These are phyloP conservation scores for Boletus rubescentipes DNA, from an alignment of 768 basidiomycete genomes.

Conservation along the genomic window DNA sequence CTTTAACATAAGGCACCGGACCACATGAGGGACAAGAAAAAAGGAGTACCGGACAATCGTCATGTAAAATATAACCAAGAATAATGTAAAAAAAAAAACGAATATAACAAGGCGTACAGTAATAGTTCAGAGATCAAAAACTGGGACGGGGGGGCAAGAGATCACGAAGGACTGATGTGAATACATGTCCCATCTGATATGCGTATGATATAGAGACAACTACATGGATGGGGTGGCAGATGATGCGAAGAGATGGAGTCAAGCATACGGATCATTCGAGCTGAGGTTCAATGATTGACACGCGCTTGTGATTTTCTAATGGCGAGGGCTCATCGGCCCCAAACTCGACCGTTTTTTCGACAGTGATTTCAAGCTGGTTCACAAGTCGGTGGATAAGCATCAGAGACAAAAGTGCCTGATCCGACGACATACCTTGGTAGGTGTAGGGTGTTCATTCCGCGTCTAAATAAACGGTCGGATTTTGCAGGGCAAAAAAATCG, in stretches of 20 bases:
- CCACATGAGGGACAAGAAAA: too few relatives aligned
- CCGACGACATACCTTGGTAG: slow-evolving; percentile 20
- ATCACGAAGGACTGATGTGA: too few relatives aligned
- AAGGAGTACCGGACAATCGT: too few relatives aligned
- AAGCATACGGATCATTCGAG: background rate
- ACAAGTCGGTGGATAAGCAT: background rate
- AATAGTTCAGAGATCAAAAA: too few relatives aligned
- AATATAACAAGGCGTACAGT: too few relatives aligned
- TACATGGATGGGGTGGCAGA: background rate
- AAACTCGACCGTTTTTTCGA: slow-evolving; percentile 30
- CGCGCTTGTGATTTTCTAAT: background rate
- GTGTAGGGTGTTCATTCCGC: slow-evolving; percentile 7
- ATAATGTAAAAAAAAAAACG: too few relatives aligned
- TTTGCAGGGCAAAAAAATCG: background rate
- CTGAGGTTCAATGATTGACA: slow-evolving; percentile 10
- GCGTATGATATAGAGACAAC: too few relatives aligned
- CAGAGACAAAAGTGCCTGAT: background rate
- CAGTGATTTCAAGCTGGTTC: slow-evolving; percentile 29
- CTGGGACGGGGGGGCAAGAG: too few relatives aligned
- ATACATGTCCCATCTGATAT: too few relatives aligned
- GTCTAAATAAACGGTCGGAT: background rate
- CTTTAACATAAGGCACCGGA: too few relatives aligned
- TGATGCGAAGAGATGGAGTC: background rate
- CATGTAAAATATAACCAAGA: too few relatives aligned
- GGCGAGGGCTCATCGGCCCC: slow-evolving; percentile 15